These are phyloP conservation scores for Cucurbita pepo DNA, from an alignment of 306 rosid genomes.

Conservation along the genomic window DNA sequence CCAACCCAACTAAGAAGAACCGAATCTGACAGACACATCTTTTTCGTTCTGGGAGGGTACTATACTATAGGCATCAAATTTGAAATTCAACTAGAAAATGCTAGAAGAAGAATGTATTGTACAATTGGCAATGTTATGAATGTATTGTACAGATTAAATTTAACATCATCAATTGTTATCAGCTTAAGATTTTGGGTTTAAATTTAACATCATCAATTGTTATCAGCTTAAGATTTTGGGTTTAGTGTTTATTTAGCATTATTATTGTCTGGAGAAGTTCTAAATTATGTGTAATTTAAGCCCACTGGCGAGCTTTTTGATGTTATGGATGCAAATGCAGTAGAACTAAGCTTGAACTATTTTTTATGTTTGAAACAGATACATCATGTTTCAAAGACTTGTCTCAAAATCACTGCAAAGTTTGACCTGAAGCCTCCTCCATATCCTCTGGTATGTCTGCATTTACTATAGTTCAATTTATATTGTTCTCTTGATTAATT, in stretches of 20 bases:
- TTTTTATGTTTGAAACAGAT: conserved; percentile 17
- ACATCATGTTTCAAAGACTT: conserved; percentile 23
- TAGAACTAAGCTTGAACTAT: background rate
- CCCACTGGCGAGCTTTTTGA: background rate
- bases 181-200: background rate
- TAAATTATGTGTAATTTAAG: background rate
- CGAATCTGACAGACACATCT: no score
- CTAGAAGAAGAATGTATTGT: no score
- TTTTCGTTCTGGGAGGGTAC: no score
- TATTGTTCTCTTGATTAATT: background rate
- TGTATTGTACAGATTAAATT: background rate
- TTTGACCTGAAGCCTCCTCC: conserved; percentile 83
- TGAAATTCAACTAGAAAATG: no score
- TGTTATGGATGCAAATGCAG: background rate
- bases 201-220: background rate
- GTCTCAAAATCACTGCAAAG: conserved; percentile 25
- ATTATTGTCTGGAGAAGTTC: background rate
- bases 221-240: background rate
- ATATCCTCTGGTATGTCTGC: conserved; percentile 46
- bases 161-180: background rate
- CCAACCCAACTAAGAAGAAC: no score
- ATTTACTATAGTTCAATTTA: background rate
- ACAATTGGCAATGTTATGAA: background rate
- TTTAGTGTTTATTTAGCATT: background rate
- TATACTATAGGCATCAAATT: no score